Evolutionary conservation across 805 yeast species (phyloP).

Genomic region (Metschnikowia koreensis): DNA sequence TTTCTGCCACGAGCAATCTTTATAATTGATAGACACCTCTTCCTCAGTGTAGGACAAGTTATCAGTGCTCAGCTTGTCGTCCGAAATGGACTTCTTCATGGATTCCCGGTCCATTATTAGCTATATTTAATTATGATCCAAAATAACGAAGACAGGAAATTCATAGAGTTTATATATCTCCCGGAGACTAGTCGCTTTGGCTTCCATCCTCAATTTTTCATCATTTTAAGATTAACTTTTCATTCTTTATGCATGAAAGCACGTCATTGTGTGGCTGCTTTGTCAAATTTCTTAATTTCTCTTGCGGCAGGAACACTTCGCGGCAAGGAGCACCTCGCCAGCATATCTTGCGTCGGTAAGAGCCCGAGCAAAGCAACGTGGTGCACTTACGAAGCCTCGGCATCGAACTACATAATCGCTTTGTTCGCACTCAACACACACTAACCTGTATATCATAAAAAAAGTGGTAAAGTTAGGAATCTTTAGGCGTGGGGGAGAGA

Average conservation of each 20-base stretch:
- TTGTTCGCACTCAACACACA: too few relatives aligned
- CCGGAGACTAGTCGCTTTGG: neutral
- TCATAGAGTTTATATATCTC: neutral
- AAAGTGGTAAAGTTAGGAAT: too few relatives aligned
- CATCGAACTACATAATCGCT: neutral
- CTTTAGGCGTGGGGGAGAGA: too few relatives aligned
- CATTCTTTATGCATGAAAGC: neutral
- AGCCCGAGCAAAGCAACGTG: neutral
- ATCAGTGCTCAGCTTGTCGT: slow-evolving; percentile 2
- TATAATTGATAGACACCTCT: slow-evolving; percentile 39
- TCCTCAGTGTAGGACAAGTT: slow-evolving; percentile 9
- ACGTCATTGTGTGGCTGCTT: slow-evolving; percentile 9
- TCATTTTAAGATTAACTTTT: neutral
- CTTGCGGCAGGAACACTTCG: neutral
- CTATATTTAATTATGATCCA: neutral
- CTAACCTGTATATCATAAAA: too few relatives aligned
- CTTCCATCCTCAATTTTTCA: neutral
- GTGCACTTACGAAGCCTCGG: neutral
- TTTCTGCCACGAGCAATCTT: slow-evolving; percentile 55
- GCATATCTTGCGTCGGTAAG: neutral
- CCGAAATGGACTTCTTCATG: neutral
- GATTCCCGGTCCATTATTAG: slow-evolving; percentile 1
- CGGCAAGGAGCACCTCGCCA: neutral
- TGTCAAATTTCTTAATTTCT: neutral
- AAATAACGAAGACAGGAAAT: neutral